A percentile compares a stretch with the other conserved stretches of the same genome.
Evolutionary conservation across 164 flowering plant species (phyloP).

Genomic region (Chimonanthus salicifolius): DNA sequence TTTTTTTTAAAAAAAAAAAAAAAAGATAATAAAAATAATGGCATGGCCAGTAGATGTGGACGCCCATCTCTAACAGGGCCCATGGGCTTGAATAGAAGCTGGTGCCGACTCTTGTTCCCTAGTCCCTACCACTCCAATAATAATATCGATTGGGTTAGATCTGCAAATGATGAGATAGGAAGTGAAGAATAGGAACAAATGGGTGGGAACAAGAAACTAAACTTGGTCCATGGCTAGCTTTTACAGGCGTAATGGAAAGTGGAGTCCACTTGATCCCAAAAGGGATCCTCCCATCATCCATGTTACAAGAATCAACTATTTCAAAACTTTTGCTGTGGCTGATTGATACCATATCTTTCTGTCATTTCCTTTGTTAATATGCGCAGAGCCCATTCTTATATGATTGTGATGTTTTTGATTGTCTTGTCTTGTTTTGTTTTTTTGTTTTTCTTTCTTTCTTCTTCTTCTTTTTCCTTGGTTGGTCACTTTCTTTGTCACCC

Average conservation of each 20-base stretch:
- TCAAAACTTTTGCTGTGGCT: neutral
- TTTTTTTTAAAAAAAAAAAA: no score
- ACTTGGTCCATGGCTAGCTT: neutral
- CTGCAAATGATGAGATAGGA: neutral
- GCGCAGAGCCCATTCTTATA: neutral
- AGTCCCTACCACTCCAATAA: neutral
- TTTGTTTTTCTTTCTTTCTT: neutral
- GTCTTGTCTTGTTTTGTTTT: neutral
- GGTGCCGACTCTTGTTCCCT: neutral
- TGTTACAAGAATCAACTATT: neutral
- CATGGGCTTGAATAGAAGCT: neutral
- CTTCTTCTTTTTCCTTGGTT: neutral
- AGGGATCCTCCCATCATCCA: neutral
- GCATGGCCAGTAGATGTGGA: constrained; percentile 6
- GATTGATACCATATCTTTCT: neutral
- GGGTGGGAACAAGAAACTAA: neutral
- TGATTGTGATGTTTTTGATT: no score
- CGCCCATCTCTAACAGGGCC: constrained; percentile 2
- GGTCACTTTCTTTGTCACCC: neutral
- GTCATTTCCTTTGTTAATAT: neutral
- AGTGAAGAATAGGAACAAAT: neutral
- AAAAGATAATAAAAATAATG: constrained; percentile 4
- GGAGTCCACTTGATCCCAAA: neutral
- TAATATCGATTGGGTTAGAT: neutral
- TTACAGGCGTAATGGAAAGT: neutral